These are phyloP conservation scores for Exophiala aquamarina DNA, from an alignment of 2,329 filamentous ascomycete species.

Conservation along the genomic window DNA sequence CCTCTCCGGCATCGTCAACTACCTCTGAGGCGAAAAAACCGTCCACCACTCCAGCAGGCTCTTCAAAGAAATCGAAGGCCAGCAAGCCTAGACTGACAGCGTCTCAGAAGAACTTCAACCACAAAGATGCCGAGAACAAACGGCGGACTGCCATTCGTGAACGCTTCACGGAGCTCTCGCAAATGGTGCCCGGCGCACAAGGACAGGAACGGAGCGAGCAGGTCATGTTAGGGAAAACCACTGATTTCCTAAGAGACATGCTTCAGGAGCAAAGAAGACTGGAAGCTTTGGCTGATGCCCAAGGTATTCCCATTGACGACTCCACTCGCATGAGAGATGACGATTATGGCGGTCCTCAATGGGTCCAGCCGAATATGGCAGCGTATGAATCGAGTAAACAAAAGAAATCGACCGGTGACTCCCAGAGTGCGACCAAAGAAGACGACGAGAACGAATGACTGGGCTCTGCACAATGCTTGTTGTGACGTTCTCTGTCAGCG, in stretches of 20 bases:
- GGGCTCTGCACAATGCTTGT: neutral
- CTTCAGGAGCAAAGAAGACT: slow-evolving; percentile 60
- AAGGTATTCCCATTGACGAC: slow-evolving; percentile 20
- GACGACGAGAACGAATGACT: slow-evolving; percentile 15
- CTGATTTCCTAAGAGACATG: slow-evolving; percentile 64
- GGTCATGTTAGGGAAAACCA: slow-evolving; percentile 71
- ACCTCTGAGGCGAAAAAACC: slow-evolving; percentile 9
- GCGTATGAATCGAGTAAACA: slow-evolving; percentile 26
- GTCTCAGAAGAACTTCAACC: slow-evolving; percentile 71
- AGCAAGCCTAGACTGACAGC: slow-evolving; percentile 64
- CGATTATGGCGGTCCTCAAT: slow-evolving; percentile 25
- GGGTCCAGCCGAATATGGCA: slow-evolving; percentile 22
- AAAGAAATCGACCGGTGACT: slow-evolving; percentile 11
- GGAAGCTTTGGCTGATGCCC: slow-evolving; percentile 39
- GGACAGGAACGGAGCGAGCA: slow-evolving; percentile 85
- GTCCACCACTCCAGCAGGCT: slow-evolving; percentile 5
- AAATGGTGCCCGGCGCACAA: slow-evolving; percentile 76
- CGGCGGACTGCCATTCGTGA: slow-evolving; percentile 74
- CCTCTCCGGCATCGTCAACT: slow-evolving; percentile 16
- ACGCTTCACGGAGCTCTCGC: slow-evolving; percentile 78
- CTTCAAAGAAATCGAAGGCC: slow-evolving; percentile 39
- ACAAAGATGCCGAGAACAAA: slow-evolving; percentile 66
- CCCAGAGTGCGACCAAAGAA: slow-evolving; percentile 3
- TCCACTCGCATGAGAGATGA: slow-evolving; percentile 18
- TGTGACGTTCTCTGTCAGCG: no score